Evolutionary conservation across 768 basidiomycete genomes (phyloP), one percentile per base, ranked within the genome.

Genomic region (Lactifluus piperatus): DNA sequence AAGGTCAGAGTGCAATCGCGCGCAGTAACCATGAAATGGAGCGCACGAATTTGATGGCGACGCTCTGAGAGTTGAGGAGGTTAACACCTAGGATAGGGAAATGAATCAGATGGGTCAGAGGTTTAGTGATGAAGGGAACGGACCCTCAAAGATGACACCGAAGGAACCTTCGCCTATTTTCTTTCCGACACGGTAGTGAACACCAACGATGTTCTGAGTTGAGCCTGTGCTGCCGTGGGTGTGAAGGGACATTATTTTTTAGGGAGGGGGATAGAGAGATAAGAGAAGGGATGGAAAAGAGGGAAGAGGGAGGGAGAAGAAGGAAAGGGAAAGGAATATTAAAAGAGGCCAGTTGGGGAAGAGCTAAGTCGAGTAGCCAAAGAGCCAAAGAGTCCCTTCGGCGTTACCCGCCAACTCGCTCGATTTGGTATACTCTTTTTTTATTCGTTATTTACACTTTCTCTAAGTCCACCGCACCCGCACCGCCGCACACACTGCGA

Each of bases 81-180:
- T 99, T 99, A 8, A 94, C 95, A 27, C 95, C 95, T 97, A 69
- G 53, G 51, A 27, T 18, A 34, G 51, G 13, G 8, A 54, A 27
- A 18, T 4, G 45, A 27, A 56, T 48, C 56, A 36, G 65, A 45
- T 58, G 32, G 36, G 32, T 9, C 5, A 50, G 39, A 34, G 58
- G 41, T 55, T 24, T n/a, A 48, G 44, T n/a, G 58, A 34, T 50
- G 27, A 66, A 54, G 52, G 34, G 54, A 46, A 63, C 67, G n/a
- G 58, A 86, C 89, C 90, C 76, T 91, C 90, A 65, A 88, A 92
- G 73, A 91, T 91, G 78, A 98, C 94, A 64, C 97, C 97, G 72
- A 99, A 99, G 7, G 88, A 91, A 63, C 97, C 97, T 73, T 99
- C 97, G 63, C 97, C 97, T 73, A 99, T 97, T 83, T 98, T 98